Base-by-base conservation (phyloP, 805 yeast species). In the Scheffersomyces coipomensis region DNA sequence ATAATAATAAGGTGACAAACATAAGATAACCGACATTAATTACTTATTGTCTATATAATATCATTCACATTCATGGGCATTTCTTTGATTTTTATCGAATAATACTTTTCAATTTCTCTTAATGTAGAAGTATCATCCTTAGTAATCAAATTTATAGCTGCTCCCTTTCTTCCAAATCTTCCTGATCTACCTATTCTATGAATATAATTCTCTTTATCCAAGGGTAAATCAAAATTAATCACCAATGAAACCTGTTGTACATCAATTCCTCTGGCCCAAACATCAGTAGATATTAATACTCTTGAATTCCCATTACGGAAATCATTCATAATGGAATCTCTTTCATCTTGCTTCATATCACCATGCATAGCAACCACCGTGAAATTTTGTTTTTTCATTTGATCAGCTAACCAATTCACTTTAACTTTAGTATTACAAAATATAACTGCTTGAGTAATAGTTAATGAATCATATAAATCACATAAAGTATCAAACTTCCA, bases 101-200 rank as follows among this genome's bases (percentile, higher is more conserved):
- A 86, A 74, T 79, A 79, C 61, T 71, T 72, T 60, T 85, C 89
- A 49, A 85, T 69, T 51, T 83, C 96, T 61, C 81, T 78, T 73
- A 91, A 75, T 60, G 76, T 79, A 38, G 74, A 77, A 48, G 75
- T 76, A 65, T 93, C 98, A 37, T 83, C 83, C 50, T 73, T 75
- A 42, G 97, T 88, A 56, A 89, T 83, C 55, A 93, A 85, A 76
- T 90, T 93, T 66, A 91, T 88, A 43, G 99, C 97, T 57, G 86
- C 95, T 75, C 96, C 99, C 75, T 90, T 91, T 70, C 99, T 83
- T 54, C 99, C 99, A 74, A 91, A 91, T 64, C 99, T 83, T 49
- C 98, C 99, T 52, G 96, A 89, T 68, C 99, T 84, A 66, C 99
- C 99, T 52, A 91, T 91, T 70, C 99, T 81, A 75, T 91, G 99